phyloP scores from a whole-genome alignment of 75 land plant genomes.

The Cunninghamia lanceolata region DNA sequence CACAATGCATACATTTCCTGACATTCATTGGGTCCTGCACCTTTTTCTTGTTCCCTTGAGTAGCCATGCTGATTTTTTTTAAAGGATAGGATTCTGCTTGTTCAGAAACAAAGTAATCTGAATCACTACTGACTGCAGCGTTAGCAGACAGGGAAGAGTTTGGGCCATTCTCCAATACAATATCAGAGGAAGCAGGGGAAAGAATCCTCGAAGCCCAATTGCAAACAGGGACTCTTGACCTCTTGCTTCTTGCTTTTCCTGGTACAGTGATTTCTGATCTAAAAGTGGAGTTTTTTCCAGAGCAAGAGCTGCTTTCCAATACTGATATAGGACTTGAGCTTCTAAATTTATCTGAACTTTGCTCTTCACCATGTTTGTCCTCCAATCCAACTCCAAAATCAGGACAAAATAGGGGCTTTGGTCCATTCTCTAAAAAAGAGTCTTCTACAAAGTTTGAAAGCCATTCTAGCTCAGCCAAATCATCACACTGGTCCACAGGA shows the following conservation, averaged over 20 bases:
- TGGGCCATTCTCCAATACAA: not conserved
- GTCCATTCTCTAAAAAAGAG: conserved; percentile 35
- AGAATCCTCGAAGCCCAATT: conserved; percentile 33
- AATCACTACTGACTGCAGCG: not conserved
- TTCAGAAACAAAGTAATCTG: not conserved
- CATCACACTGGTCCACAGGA: conserved; percentile 53
- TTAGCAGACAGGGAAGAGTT: not conserved
- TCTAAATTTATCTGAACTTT: conserved; percentile 26
- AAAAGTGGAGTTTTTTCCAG: conserved; percentile 13
- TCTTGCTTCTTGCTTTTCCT: conserved; percentile 54
- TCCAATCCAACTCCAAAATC: conserved; percentile 8
- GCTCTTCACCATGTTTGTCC: conserved; percentile 3
- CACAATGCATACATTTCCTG: conserved; percentile 79
- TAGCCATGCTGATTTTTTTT: conserved; percentile 12
- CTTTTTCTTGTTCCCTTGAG: conserved; percentile 21
- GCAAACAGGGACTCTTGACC: conserved; percentile 47
- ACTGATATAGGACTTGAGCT: conserved; percentile 70
- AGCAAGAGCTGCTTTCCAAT: conserved; percentile 50
- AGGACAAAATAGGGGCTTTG: not conserved
- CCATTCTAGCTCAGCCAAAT: conserved; percentile 73
- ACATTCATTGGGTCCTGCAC: conserved; percentile 21
- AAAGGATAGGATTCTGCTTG: conserved; percentile 22
- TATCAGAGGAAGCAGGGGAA: conserved; percentile 24
- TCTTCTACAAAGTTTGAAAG: conserved; percentile 69
- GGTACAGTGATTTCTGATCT: conserved; percentile 16